Base-by-base conservation (phyloP, 768 basidiomycete genomes). In the Chalciporus sphaerocephalus region DNA sequence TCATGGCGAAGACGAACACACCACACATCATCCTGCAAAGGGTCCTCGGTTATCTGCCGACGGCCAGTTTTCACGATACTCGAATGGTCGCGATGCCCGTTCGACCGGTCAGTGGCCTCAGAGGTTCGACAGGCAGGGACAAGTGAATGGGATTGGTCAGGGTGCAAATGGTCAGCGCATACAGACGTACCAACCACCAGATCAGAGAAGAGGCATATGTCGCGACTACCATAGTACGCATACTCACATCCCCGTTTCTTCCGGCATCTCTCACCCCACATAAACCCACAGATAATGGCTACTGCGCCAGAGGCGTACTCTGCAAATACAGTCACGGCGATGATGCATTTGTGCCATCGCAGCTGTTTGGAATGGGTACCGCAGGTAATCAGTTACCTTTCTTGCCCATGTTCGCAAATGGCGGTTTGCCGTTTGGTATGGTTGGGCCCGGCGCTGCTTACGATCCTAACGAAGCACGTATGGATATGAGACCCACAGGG, bases 311-410 rank as follows among this genome's bases (percentile, higher is more conserved):
- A 24, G 94, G 94, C 38, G 83, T 79, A 16, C 76, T 78, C 49
- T 98, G 94, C 75, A 92, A 91, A 61, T 97, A 81, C 67, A 92
- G 88, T 49, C 94, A 98, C 56, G 92, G 89, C 28, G 89, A 91
- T 2, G 90, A 94, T 60, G 87, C 90, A 23, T 81, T 89, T 40
- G 71, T 88, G 8, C 89, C 87, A 0, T 78, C 76, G 0, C 83
- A 81, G 51, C 61, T 90, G 23, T 86, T 82, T 55, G 73, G 79
- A 22, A 73, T 81, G 72, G 72, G 71, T 25, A 55, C 73, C 35
- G 61, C 64, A 28, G 76, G 68, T 0, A 44, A 50, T 30, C 62
- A 59, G 16, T 62, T 87, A 57, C 82, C 85, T 3, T 87, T 86
- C 59, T 71, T 85, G 65, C 79, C 84, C 42, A 83, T 91, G 76